Conservation (phyloP, 192 early-diverging fungal species). For the Backusella australiensis region DNA sequence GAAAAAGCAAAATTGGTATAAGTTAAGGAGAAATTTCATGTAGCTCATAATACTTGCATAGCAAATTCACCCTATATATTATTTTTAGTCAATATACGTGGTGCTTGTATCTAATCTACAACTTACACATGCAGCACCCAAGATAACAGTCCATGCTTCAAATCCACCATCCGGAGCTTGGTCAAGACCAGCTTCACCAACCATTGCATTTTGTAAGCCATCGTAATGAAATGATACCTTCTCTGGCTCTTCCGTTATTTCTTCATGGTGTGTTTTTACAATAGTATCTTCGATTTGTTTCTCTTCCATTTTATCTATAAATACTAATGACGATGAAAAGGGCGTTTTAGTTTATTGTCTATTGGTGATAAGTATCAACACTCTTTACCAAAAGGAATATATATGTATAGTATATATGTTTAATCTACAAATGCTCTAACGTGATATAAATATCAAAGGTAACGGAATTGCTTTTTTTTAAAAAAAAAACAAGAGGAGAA, state of each 20-base stretch:
- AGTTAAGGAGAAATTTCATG: background rate
- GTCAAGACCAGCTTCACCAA: background rate
- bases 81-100: background rate
- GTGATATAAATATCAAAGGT: background rate
- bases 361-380: background rate
- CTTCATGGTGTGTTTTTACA: background rate
- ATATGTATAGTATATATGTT: background rate
- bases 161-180: slow-evolving; percentile 44
- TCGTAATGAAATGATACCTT: background rate
- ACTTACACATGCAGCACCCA: slow-evolving; percentile 40
- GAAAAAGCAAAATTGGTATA: background rate
- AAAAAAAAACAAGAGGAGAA: background rate
- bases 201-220: background rate
- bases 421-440: background rate
- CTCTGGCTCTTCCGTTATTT: background rate
- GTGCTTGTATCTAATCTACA: background rate
- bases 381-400: background rate
- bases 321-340: background rate
- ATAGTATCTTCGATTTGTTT: background rate
- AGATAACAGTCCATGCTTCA: slow-evolving; percentile 37
- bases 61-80: background rate
- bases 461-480: background rate
- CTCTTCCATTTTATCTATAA: background rate
- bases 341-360: background rate
- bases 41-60: background rate